A percentile compares a stretch with the other conserved stretches of the same genome.
These are phyloP conservation scores for Penicillium sp. DNA, from an alignment of 2,329 filamentous ascomycete genomes.

Conservation along the genomic window DNA sequence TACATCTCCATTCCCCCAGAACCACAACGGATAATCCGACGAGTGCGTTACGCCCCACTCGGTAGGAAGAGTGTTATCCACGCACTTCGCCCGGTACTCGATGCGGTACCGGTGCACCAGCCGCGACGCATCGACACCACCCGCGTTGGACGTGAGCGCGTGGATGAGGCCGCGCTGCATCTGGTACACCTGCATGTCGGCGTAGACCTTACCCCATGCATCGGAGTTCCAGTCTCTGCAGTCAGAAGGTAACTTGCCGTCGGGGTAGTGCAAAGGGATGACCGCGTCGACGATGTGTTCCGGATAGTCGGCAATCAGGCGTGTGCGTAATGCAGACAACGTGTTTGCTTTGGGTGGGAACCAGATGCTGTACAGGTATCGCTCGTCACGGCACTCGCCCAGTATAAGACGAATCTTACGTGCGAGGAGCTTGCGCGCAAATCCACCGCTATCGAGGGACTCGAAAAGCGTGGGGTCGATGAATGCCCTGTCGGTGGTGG, in stretches of 20 bases:
- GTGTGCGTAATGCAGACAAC: constrained; percentile 42
- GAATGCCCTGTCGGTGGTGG: constrained; percentile 51
- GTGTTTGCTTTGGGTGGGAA: constrained; percentile 45
- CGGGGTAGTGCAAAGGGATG: constrained; percentile 46
- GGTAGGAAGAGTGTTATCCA: constrained; percentile 42
- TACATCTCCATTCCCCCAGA: constrained; percentile 51
- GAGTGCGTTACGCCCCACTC: constrained; percentile 56
- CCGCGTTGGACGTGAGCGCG: constrained; percentile 38
- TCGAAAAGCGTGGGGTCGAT: constrained; percentile 45
- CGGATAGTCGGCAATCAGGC: constrained; percentile 55
- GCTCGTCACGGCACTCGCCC: constrained; percentile 56
- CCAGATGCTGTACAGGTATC: constrained; percentile 52
- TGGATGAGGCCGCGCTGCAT: constrained; percentile 53
- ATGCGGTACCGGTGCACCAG: constrained; percentile 54
- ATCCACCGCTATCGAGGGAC: constrained; percentile 50
- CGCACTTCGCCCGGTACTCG: constrained; percentile 52
- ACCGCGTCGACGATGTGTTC: constrained; percentile 44
- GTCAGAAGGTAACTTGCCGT: constrained; percentile 37
- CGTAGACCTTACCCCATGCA: constrained; percentile 55
- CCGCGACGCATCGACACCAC: constrained; percentile 40
- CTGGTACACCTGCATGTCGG: constrained; percentile 55
- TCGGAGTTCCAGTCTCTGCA: constrained; percentile 48
- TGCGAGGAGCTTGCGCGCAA: constrained; percentile 45
- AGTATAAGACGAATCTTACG: constrained; percentile 51
- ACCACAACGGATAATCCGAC: constrained; percentile 56